Evolutionary conservation across 2,329 filamentous ascomycete genomes (phyloP).

Genomic region (Pyrenophora teres): DNA sequence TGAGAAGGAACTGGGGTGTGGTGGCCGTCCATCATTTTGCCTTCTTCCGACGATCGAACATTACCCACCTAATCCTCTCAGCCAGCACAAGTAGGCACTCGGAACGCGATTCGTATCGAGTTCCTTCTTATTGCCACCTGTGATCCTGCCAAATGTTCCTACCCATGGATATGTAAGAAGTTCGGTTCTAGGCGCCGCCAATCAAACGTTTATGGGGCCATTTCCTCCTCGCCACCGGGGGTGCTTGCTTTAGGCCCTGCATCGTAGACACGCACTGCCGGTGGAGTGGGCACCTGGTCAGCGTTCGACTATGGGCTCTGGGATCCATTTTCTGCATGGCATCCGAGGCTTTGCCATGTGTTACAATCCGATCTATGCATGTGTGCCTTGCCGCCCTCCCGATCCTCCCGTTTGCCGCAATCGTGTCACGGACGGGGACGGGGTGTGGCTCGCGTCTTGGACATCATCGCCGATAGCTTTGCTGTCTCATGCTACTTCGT

Average conservation of each 20-base stretch:
- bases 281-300: background rate
- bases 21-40: background rate
- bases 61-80: background rate
- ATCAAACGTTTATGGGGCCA: background rate
- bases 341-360: too few species aligned
- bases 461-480: too few species aligned
- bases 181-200: background rate
- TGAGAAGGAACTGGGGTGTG: background rate
- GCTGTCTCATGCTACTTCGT: too few species aligned
- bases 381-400: too few species aligned
- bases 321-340: too few species aligned
- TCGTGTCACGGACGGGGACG: too few species aligned
- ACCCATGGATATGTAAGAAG: background rate
- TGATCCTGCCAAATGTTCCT: background rate
- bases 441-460: too few species aligned
- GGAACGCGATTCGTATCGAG: conserved; percentile 3
- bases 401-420: too few species aligned
- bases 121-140: conserved; percentile 2
- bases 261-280: background rate
- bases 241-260: background rate
- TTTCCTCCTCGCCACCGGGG: background rate
- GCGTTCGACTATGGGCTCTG: background rate
- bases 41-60: background rate
- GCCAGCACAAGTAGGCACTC: background rate
- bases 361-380: too few species aligned